phyloP scores from a whole-genome alignment of 1,284 basidiomycete species.

The Cutaneotrichosporon arboriforme region DNA sequence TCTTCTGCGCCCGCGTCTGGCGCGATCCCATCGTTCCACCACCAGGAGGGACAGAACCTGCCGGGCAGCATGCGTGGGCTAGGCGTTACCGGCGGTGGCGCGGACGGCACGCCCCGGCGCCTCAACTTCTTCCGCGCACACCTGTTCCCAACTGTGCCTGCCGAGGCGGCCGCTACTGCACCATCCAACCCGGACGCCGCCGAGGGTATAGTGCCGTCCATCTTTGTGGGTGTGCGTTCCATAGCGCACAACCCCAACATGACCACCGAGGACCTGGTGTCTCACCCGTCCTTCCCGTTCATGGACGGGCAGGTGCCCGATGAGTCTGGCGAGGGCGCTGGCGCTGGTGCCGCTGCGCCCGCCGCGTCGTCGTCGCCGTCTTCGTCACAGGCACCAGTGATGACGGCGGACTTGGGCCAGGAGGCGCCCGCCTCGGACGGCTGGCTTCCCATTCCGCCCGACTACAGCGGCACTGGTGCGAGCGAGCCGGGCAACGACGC shows the following conservation, averaged over 20 bases:
- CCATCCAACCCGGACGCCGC: slow-evolving; percentile 5
- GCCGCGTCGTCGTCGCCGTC: neutral
- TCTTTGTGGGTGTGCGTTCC: slow-evolving; percentile 45
- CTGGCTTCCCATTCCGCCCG: too few species aligned
- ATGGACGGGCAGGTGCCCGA: slow-evolving; percentile 32
- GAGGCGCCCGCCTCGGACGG: neutral
- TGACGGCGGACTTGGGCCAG: slow-evolving; percentile 5
- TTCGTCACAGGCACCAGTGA: neutral
- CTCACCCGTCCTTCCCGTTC: slow-evolving; percentile 40
- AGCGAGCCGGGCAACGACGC: neutral
- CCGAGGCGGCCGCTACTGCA: slow-evolving; percentile 2
- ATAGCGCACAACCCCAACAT: slow-evolving; percentile 32
- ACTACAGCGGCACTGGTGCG: too few species aligned
- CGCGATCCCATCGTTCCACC: slow-evolving; percentile 32
- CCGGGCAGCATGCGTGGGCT: slow-evolving; percentile 4
- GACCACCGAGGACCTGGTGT: slow-evolving; percentile 37
- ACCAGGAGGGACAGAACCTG: slow-evolving; percentile 31
- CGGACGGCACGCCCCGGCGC: slow-evolving; percentile 29
- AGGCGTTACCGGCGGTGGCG: slow-evolving; percentile 30
- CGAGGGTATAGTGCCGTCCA: slow-evolving; percentile 39
- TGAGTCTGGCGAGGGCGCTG: neutral
- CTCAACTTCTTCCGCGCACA: slow-evolving; percentile 49
- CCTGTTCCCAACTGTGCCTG: slow-evolving; percentile 37
- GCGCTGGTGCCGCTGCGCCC: neutral
- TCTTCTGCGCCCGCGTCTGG: neutral